Conservation (phyloP, 139 green algal genomes). For the Chlorella sorokiniana region DNA sequence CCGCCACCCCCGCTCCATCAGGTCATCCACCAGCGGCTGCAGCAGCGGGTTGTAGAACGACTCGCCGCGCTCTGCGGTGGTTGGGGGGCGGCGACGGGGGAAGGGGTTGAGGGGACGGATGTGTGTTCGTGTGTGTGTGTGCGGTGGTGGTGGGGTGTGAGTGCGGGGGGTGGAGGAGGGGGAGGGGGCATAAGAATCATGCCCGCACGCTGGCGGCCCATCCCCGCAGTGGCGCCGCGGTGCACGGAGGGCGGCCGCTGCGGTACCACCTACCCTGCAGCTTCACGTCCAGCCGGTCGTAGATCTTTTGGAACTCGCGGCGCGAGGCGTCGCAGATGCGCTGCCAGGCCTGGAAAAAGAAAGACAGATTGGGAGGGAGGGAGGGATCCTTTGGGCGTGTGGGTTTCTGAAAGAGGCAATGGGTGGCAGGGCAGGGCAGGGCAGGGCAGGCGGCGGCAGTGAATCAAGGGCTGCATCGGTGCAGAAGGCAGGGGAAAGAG, state of each 20-base stretch:
- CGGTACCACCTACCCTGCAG: constrained; percentile 55
- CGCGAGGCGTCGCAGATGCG: constrained; percentile 92
- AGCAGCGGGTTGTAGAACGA: constrained; percentile 97
- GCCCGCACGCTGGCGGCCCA: too few relatives aligned
- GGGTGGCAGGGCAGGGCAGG: background rate
- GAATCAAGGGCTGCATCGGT: background rate
- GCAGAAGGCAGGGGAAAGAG: too few relatives aligned
- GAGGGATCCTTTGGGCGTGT: too few relatives aligned
- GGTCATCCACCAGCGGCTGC: constrained; percentile 73
- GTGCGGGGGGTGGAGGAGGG: background rate
- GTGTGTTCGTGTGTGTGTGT: background rate
- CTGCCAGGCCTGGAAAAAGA: constrained; percentile 66
- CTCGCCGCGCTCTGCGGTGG: constrained; percentile 87
- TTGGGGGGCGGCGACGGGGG: background rate
- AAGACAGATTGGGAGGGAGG: background rate
- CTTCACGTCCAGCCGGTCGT: constrained; percentile 81
- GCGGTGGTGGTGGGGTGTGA: background rate
- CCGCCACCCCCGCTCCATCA: constrained; percentile 72
- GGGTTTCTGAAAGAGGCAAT: background rate
- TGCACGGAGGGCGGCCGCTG: too few relatives aligned
- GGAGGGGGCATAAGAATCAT: background rate
- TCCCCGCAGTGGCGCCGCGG: too few relatives aligned
- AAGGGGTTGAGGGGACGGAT: background rate
- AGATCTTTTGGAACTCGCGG: constrained; percentile 90
- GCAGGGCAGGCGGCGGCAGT: background rate